Evolutionary conservation across 257 asterid genomes (phyloP).

Genomic region (Solanum pennellii): DNA sequence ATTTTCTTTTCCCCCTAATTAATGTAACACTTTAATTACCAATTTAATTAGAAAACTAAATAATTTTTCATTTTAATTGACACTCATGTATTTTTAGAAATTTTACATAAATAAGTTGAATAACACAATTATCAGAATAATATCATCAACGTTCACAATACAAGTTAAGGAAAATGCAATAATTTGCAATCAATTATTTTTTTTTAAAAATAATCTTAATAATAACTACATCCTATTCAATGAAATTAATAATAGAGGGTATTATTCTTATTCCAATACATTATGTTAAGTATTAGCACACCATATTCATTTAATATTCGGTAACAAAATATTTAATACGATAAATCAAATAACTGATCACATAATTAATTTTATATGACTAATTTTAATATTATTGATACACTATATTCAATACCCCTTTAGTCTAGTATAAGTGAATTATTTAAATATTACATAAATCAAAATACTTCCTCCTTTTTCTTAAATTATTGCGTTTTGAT

Average conservation of each 20-base stretch:
- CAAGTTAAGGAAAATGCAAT: background rate
- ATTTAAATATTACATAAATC: no score
- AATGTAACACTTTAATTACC: background rate
- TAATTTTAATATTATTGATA: no score
- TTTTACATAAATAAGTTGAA: background rate
- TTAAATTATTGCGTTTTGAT: no score
- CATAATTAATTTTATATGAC: background rate
- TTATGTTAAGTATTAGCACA: background rate
- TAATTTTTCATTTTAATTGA: background rate
- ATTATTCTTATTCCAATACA: background rate
- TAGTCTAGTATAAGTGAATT: background rate
- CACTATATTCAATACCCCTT: background rate
- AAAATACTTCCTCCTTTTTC: no score
- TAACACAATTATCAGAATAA: background rate
- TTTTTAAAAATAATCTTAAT: background rate
- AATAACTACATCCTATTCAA: background rate
- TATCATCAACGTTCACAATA: background rate
- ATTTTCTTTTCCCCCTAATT: background rate
- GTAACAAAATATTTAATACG: background rate
- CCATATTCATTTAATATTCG: background rate
- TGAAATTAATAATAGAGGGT: background rate
- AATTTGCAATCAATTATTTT: background rate
- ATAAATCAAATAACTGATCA: background rate
- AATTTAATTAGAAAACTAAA: background rate
- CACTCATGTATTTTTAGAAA: background rate